Evolutionary conservation across 306 rosid genomes (phyloP), one percentile per base, ranked within the genome.

Genomic region (Chamaecrista fasciculata): DNA sequence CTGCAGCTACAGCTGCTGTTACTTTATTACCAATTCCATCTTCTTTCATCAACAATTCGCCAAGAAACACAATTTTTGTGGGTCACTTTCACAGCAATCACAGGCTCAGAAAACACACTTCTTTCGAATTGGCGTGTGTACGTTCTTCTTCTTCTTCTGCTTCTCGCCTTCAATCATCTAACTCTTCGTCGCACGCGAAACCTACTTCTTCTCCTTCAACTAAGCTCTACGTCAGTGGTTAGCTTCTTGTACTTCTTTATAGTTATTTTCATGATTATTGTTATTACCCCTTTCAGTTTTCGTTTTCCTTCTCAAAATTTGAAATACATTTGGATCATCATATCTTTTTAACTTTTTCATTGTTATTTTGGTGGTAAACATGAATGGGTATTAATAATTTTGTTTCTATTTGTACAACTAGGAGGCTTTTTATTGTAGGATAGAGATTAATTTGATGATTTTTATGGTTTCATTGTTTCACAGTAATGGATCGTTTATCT

Each of bases 181-280:
- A 23, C 25, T 64, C 76, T 4, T 55, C 79, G 29, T 31, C 74
- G 43, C 3, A 24, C 8, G 1, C 29, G 11, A 21, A 4, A 53
- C 49, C 76, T 40, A 4, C 12, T 75, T 40, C 71, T 36, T 6
- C 84, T 43, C 64, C 86, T 62, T 79, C 88, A 60, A 80, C 87
- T 52, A 90, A 61, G 83, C 96, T 92, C 62, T 90, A 86, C 70
- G 82, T 92, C 75, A 90, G 96, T 73, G 96, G 96, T 92, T n/a
- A 81, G 86, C 42, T 60, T 67, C 70, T 69, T 75, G 29, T 14
- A 9, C 76, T 51, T 57, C 40, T 43, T n/a, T 2, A 2, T 37
- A 2, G 4, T 12, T 37, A n/a, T 37, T 11, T 8, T 37, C 1
- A 9, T 10, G 1, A 10, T 37, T 7, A 7, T 9, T 0, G 8